Base-by-base conservation (phyloP, 2,329 filamentous ascomycete genomes). In the Cladophialophora bantiana region DNA sequence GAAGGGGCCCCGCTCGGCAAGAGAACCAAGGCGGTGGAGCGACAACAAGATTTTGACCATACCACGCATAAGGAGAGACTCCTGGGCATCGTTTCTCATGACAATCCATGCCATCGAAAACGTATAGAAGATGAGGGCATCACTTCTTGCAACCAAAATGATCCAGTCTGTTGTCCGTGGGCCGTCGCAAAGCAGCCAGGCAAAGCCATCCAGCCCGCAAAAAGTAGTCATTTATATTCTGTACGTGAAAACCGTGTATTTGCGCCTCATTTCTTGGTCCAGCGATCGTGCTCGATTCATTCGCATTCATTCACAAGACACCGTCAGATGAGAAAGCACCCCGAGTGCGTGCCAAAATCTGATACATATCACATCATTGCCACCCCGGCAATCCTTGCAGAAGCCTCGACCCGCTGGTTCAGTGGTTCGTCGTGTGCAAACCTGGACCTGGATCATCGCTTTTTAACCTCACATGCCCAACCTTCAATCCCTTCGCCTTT, bases 401-500 rank as follows among this genome's bases (percentile, higher is more conserved):
- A 34, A n/a, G 45, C 18, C 45, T 50, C 20, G 45, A 26, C 13
- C 18, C 18, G 18, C 45, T 26, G 18, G 18, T 26, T 12, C 45
- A 50, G 18, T 26, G 18, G 18, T 26, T 12, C 45, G 26, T 26
- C 18, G 45, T 20, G 4, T 20, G 12, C 45, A 50, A 26, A 6
- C 45, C 45, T 9, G 18, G 18, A 26, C 18, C 40, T 59, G 50
- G 32, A 71, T 75, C 79, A 93, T 82, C 91, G 87, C 82, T 90
- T 91, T 83, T 95, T 94, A 74, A 96, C 86, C 82, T 98, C 94
- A 48, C 84, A 89, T 7, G 93, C 89, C 94, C 94, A 98, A 3
- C 94, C 94, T 63, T 97, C 93, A 75, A 98, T 98, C 0, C 92
- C 94, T 65, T 97, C 94, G 1, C 94, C 94, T 65, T 88, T 89